These are phyloP conservation scores for Trichoderma simmonsii DNA, from an alignment of 2,329 filamentous ascomycete species.

Conservation along the genomic window DNA sequence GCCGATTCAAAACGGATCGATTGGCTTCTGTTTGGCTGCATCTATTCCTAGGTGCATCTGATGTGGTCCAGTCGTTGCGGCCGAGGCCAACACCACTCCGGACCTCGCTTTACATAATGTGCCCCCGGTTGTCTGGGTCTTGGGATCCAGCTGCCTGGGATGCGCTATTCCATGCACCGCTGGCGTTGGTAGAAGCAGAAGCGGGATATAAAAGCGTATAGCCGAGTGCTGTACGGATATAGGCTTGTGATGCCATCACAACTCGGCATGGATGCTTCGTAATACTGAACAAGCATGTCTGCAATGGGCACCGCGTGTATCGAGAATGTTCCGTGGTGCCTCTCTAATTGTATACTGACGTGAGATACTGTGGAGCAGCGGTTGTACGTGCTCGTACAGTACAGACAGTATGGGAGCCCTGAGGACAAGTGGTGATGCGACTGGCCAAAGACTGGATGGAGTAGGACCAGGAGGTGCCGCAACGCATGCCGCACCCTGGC, in stretches of 20 bases:
- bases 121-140: background rate
- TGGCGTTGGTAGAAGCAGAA: background rate
- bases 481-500: background rate
- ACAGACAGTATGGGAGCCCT: background rate
- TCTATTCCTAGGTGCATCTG: background rate
- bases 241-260: background rate
- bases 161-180: background rate
- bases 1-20: background rate
- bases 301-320: background rate
- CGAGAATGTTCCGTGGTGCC: background rate
- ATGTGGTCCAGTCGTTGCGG: background rate
- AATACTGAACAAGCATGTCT: background rate
- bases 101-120: background rate
- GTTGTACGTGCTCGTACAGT: background rate
- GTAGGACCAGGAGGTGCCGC: background rate
- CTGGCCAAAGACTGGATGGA: background rate
- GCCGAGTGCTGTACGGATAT: background rate
- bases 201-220: background rate
- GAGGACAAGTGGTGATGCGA: background rate
- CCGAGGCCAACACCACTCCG: background rate
- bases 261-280: background rate
- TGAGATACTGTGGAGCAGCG: constrained; percentile 1
- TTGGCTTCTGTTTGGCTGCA: background rate
- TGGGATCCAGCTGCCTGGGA: background rate
- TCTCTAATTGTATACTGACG: background rate